Evolutionary conservation across 2,329 filamentous ascomycete genomes (phyloP).

Genomic region (Colletotrichum eleusines): DNA sequence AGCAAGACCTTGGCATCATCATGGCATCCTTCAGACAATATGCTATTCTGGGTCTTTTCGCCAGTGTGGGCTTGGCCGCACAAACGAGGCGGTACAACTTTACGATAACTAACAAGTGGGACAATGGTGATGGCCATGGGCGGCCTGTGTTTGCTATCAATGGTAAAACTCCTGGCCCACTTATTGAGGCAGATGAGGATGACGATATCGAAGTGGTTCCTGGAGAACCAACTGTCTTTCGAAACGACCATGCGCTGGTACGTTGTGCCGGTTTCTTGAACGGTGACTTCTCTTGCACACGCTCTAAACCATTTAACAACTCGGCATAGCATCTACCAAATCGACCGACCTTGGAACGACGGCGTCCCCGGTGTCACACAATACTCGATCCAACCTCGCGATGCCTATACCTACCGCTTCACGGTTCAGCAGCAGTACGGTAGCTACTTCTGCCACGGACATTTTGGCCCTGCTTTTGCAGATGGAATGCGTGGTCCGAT

Average conservation of each 20-base stretch:
- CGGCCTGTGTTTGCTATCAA: constrained; percentile 36
- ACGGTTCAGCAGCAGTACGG: constrained; percentile 32
- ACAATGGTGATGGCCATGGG: constrained; percentile 27
- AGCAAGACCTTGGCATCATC: neutral
- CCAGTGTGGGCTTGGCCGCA: constrained; percentile 23
- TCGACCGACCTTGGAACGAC: constrained; percentile 37
- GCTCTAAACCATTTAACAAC: neutral
- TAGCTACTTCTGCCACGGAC: constrained; percentile 34
- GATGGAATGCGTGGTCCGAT: constrained; percentile 39
- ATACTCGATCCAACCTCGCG: constrained; percentile 35
- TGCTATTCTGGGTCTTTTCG: constrained; percentile 16
- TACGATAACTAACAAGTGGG: constrained; percentile 36
- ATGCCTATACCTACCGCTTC: constrained; percentile 33
- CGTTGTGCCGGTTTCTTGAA: neutral
- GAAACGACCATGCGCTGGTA: constrained; percentile 39
- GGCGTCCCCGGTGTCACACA: constrained; percentile 34
- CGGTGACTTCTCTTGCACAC: neutral
- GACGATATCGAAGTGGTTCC: constrained; percentile 36
- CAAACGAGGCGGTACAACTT: constrained; percentile 35
- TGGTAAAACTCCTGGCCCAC: constrained; percentile 30
- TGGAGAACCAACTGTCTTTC: constrained; percentile 35
- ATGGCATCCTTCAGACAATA: constrained; percentile 14
- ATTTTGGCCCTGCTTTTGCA: constrained; percentile 31
- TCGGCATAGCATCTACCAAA: constrained; percentile 36
- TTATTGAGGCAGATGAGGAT: constrained; percentile 37